phyloP scores from a whole-genome alignment of 1,139 yeast genomes.

The Groenewaldozyma auringiensis region DNA sequence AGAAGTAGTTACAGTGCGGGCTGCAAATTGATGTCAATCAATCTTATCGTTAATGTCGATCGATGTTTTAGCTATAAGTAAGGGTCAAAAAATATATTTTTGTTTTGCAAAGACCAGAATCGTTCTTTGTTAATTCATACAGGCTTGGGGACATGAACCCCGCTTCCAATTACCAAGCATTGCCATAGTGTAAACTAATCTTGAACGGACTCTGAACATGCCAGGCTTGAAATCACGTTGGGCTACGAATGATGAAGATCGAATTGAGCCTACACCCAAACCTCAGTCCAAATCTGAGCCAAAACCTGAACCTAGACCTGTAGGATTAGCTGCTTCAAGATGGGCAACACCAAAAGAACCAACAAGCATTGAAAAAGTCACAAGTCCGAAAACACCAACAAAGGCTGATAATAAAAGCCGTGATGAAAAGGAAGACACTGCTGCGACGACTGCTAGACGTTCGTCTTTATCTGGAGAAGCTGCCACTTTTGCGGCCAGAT shows the following conservation, averaged over 20 bases:
- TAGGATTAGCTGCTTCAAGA: slow-evolving; percentile 5
- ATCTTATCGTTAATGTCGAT: too few relatives aligned
- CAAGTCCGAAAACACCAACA: neutral
- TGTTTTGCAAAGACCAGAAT: too few relatives aligned
- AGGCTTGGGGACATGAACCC: too few relatives aligned
- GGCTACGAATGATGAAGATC: neutral
- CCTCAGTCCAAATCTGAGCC: neutral
- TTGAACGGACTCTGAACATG: neutral
- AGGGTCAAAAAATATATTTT: too few relatives aligned
- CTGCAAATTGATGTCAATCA: too few relatives aligned
- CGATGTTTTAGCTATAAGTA: too few relatives aligned
- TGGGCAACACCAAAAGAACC: slow-evolving; percentile 3
- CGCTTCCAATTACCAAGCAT: too few relatives aligned
- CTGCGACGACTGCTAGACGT: neutral
- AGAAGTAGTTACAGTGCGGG: too few relatives aligned
- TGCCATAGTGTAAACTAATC: too few relatives aligned
- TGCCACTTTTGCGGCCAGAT: neutral
- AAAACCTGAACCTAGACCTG: slow-evolving; percentile 1
- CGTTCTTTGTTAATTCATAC: too few relatives aligned
- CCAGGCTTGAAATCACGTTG: neutral
- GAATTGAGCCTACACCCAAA: neutral
- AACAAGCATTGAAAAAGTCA: neutral
- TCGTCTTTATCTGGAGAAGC: too few relatives aligned
- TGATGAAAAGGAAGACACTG: slow-evolving; percentile 1
- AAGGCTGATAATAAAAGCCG: slow-evolving; percentile 1